Evolutionary conservation across 2,329 filamentous ascomycete species (phyloP), one percentile per base, ranked within the genome.

Genomic region (Ophidiomyces ophidiicola): DNA sequence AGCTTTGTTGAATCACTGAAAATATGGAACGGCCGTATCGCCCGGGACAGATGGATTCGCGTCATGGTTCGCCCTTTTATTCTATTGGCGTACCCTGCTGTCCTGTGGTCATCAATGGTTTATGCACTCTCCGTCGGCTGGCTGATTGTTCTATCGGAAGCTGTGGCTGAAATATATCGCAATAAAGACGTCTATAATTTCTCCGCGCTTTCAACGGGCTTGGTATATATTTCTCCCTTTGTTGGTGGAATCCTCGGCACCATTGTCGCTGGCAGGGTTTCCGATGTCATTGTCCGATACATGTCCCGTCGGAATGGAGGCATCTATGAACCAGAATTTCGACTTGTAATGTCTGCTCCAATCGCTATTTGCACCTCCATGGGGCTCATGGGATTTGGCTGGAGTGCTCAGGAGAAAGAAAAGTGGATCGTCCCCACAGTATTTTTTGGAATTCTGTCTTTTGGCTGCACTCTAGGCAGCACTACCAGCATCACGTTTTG

Each of bases 311-410:
- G 78, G 19, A 96, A 96, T 50, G 85, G 83, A n/a, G 88, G 88
- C 1, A 67, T 96, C 2, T 96, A 94, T 57, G 88, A 96, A 58
- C 88, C 88, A 1, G 88, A 96, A 59, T 96, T 92, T 54, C 76
- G 87, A 5, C 72, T 94, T 0, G 72, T 93, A 30, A 94, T 96
- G 88, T 83, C 77, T 0, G 61, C 80, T 2, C 88, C 87, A 0
- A 78, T 94, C 21, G 68, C 80, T 1, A 52, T 94, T 39, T 76
- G 77, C 3, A 94, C 87, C 0, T 76, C 78, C 1, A 76, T 88
- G 21, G 90, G 90, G 0, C 71, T 96, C 11, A 93, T 94, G 78
- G 88, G 86, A 2, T 96, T 90, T 53, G 88, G 88, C n/a, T 96
- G 88, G 90, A 86, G 81, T 6, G 84, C 81, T 0, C 60, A 84